A percentile compares a stretch with the other conserved stretches of the same genome.
These are phyloP conservation scores for Lindgomyces ingoldianus DNA, from an alignment of 495 filamentous ascomycete genomes.

Conservation along the genomic window DNA sequence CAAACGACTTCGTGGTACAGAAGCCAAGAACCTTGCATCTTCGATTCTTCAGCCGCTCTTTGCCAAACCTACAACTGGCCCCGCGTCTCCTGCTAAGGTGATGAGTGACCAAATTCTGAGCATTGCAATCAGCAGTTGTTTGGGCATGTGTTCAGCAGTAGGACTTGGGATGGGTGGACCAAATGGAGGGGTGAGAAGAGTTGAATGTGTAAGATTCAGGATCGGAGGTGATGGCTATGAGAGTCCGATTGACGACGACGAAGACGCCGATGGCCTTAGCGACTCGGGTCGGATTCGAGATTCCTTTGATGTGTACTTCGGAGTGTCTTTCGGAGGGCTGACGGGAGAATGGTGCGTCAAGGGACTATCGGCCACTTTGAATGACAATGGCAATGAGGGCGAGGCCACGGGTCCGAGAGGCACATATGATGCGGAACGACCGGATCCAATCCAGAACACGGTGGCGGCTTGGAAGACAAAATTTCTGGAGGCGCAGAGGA, in stretches of 20 bases:
- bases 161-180: conserved; percentile 40
- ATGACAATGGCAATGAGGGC: neutral
- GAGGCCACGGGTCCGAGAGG: neutral
- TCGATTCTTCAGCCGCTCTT: conserved; percentile 38
- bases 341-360: conserved; percentile 41
- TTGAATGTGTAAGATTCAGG: conserved; percentile 41
- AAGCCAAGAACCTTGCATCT: conserved; percentile 45
- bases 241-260: conserved; percentile 42
- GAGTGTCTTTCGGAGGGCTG: conserved; percentile 32
- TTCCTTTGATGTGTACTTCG: conserved; percentile 42
- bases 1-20: conserved; percentile 42
- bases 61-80: conserved; percentile 22
- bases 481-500: conserved; percentile 46
- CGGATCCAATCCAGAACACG: conserved; percentile 38
- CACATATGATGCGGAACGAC: neutral
- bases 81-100: conserved; percentile 13
- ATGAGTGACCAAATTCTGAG: conserved; percentile 36
- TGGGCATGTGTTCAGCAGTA: conserved; percentile 40
- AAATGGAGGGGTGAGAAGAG: conserved; percentile 34
- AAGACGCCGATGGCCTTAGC: conserved; percentile 12
- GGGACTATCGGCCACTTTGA: conserved; percentile 20
- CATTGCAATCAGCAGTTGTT: conserved; percentile 41
- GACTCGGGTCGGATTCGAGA: conserved; percentile 31
- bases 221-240: conserved; percentile 45
- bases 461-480: conserved; percentile 45